Base-by-base conservation (phyloP, 352 stramenopile genomes). In the Elongisporangium anandrum region DNA sequence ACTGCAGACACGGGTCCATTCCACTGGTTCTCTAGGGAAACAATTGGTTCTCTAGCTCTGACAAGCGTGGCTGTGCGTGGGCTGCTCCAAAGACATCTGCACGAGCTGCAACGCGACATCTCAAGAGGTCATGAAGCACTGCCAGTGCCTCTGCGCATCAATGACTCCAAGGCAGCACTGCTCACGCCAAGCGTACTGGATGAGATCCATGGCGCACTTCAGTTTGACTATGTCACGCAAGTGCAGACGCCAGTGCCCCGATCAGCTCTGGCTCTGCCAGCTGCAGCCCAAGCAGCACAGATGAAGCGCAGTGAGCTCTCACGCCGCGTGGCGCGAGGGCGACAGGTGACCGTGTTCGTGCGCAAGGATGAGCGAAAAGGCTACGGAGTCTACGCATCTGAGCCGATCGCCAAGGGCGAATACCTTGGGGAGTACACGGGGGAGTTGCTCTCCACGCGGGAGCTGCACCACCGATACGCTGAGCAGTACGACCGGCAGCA, bases 371-470 rank as follows among this genome's bases (percentile, higher is more conserved):
- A 47, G 12, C 39, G 10, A 4, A 88, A 80, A 61, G 76, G 77
- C 0, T 92, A 80, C 79, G 69, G 73, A 1, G 65, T 88, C 2
- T 48, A 72, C 8, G 76, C 66, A 0, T 57, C 57, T 0, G 50
- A 86, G 24, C 10, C 19, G 15, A 87, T 90, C 19, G 4, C 64
- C 3, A 12, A 24, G 3, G 63, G 61, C 17, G 57, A 59, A n/a
- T 88, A 73, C 54, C 41, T 89, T 4, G 77, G 77, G 15, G 79
- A 88, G 59, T 92, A 90, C 62, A 85, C 73, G 6, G 82, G 82
- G 7, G 68, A 83, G 13, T 50, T 92, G n/a, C 53, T 92, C 4
- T 82, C 76, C n/a, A 77, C 69, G 7, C 21, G 20, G 7, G 66
- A 83, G 52, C 73, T 83, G 57, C 59, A 57, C 21, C 59, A 63